These are phyloP conservation scores for Tremella fuciformis DNA, from an alignment of 768 basidiomycete species.

Conservation along the genomic window DNA sequence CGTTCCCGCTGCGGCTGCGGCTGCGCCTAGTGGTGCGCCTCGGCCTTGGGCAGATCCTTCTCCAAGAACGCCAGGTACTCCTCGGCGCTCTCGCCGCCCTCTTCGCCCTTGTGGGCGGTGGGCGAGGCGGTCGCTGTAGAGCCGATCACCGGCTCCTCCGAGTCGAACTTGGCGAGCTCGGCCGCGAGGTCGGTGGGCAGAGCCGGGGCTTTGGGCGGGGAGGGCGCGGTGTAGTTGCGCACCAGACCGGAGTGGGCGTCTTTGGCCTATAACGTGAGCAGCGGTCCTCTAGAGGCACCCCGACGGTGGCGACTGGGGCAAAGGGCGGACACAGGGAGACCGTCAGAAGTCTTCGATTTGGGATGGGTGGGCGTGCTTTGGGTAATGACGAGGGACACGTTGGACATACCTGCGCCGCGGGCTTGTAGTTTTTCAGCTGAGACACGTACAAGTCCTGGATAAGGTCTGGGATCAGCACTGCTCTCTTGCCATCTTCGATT, in stretches of 20 bases:
- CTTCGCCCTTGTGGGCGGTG: slow-evolving; percentile 47
- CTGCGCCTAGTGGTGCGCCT: slow-evolving; percentile 59
- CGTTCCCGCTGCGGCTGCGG: too few species aligned
- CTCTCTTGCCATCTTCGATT: neutral
- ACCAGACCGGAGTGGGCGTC: slow-evolving; percentile 86
- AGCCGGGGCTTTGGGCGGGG: slow-evolving; percentile 68
- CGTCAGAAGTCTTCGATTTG: neutral
- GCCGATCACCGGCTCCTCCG: slow-evolving; percentile 63
- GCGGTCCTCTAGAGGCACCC: neutral
- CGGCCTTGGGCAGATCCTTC: slow-evolving; percentile 69
- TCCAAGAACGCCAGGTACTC: slow-evolving; percentile 78
- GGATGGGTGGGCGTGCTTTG: neutral
- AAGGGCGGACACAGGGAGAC: neutral
- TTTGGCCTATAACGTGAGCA: slow-evolving; percentile 62
- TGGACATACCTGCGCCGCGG: slow-evolving; percentile 64
- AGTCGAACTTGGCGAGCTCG: slow-evolving; percentile 79
- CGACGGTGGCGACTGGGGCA: neutral
- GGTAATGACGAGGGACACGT: neutral
- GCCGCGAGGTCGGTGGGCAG: slow-evolving; percentile 80
- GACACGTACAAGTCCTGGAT: slow-evolving; percentile 88
- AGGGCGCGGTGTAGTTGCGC: slow-evolving; percentile 73
- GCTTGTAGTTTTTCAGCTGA: slow-evolving; percentile 87
- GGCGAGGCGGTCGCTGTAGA: slow-evolving; percentile 49
- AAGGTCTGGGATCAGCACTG: slow-evolving; percentile 61
- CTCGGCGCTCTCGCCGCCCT: slow-evolving; percentile 62